Evolutionary conservation across 2,329 filamentous ascomycete genomes (phyloP).

Genomic region (Leptographium procerum): DNA sequence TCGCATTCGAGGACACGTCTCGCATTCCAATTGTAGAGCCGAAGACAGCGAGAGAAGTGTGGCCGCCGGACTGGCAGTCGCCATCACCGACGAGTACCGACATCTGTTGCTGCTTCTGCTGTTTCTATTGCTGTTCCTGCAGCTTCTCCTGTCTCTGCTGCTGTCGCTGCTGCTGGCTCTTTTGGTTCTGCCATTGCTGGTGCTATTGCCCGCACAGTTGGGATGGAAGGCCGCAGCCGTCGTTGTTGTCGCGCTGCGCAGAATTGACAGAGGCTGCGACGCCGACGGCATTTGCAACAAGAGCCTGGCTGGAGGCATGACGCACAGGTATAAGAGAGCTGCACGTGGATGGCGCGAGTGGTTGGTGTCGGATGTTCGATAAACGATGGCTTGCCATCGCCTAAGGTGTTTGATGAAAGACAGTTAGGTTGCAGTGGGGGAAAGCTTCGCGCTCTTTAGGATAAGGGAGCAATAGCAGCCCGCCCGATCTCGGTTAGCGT

Average conservation of each 20-base stretch:
- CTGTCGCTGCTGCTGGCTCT: neutral
- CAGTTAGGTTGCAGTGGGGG: neutral
- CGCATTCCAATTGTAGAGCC: too few relatives aligned
- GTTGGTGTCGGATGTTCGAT: neutral
- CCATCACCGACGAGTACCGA: neutral
- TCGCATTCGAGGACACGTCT: neutral
- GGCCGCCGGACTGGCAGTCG: neutral
- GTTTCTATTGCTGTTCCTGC: neutral
- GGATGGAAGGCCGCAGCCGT: neutral
- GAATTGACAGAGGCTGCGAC: constrained; percentile 5
- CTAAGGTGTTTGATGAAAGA: neutral
- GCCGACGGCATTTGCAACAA: constrained; percentile 6
- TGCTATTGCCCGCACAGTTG: neutral
- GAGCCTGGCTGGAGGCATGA: constrained; percentile 7
- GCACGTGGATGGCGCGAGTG: neutral
- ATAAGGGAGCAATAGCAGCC: neutral
- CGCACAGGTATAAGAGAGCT: neutral
- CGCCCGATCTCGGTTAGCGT: neutral
- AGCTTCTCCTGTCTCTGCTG: too few relatives aligned
- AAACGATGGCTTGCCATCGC: neutral
- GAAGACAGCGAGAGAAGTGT: neutral
- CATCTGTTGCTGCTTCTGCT: neutral
- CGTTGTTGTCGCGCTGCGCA: constrained; percentile 6
- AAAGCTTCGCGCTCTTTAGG: neutral
- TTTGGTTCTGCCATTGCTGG: too few relatives aligned